Evolutionary conservation across 148 eudicot species (phyloP), one percentile per base, ranked within the genome.

Genomic region (Vaccinium darrowii): DNA sequence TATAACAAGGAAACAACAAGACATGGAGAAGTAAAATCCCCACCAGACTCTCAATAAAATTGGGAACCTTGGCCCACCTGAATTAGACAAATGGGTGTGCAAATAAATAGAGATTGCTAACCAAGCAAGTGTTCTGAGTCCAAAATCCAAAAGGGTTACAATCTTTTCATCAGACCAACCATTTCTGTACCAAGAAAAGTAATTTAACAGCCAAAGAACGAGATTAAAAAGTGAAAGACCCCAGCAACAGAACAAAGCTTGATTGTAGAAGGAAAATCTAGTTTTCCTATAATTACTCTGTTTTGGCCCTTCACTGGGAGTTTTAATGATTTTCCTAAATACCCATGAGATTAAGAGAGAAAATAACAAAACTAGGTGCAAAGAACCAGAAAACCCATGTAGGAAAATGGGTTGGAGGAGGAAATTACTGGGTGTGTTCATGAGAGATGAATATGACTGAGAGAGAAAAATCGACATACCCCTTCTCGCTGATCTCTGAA

Each of bases 41-140:
- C 94, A 95, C 98, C 95, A 95, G 47, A 92, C 74, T 86, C 91
- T 95, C 82, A 95, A 82, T 25, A 88, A 79, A 53, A 91, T 5
- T 8, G 96, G 95, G 74, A 92, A 91, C 80, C 85, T 90, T 21
- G 83, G 75, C 54, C 85, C 88, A 79, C 81, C 76, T 51, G 86
- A 85, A 18, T 83, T 84, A 72, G 57, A 30, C 30, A 86, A 83
- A 58, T 86, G 89, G 25, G 74, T 76, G 62, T 86, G 85, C 87
- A 92, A 81, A 60, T 89, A 90, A 84, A 89, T 88, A 84, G 82
- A 89, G 51, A 93, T 67, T 19, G 86, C 63, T 18, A 93, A 75
- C 92, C 93, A 92, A 82, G 90, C 74, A 9, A 91, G 16, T 19
- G 89, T 73, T 82, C 86, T 89, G 36, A 89, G 14, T 16, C 76